Evolutionary conservation across 495 filamentous ascomycete species (phyloP).

Genomic region (Talaromyces stipitatus): DNA sequence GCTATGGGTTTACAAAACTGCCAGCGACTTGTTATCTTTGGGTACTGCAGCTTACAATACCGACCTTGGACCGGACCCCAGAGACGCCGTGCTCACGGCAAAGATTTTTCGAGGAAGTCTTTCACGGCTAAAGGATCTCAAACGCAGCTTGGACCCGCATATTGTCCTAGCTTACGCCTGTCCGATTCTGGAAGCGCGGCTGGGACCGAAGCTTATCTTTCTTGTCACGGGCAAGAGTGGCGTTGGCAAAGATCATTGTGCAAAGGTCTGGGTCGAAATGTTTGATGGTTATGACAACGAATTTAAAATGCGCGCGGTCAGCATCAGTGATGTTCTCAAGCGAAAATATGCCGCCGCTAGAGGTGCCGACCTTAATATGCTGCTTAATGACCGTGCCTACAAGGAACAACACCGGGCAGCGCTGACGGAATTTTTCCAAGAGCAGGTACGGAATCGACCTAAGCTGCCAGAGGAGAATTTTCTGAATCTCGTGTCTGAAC

Average conservation of each 20-base stretch:
- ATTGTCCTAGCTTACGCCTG: conserved; percentile 49
- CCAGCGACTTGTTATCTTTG: conserved; percentile 37
- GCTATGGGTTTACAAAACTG: conserved; percentile 51
- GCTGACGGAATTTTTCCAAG: conserved; percentile 47
- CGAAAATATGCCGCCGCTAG: conserved; percentile 48
- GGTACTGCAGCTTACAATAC: conserved; percentile 50
- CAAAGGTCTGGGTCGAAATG: conserved; percentile 41
- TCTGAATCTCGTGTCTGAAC: conserved; percentile 34
- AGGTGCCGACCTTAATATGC: conserved; percentile 40
- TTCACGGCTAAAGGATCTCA: conserved; percentile 44
- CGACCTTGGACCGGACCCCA: conserved; percentile 56
- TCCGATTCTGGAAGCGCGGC: conserved; percentile 35
- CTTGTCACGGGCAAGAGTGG: conserved; percentile 53
- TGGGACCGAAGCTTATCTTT: conserved; percentile 44
- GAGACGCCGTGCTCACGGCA: conserved; percentile 43
- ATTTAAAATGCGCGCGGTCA: conserved; percentile 38
- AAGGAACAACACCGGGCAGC: conserved; percentile 54
- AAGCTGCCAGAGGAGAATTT: conserved; percentile 50
- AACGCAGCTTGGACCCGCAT: conserved; percentile 41
- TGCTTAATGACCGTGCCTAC: conserved; percentile 48
- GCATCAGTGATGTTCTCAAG: conserved; percentile 55
- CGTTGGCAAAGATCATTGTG: conserved; percentile 57
- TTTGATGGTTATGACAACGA: conserved; percentile 24
- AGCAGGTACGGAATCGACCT: conserved; percentile 38
- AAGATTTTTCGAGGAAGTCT: conserved; percentile 52